Evolutionary conservation across 495 filamentous ascomycete species (phyloP).

Genomic region (Hypoxylon crocopeplum): DNA sequence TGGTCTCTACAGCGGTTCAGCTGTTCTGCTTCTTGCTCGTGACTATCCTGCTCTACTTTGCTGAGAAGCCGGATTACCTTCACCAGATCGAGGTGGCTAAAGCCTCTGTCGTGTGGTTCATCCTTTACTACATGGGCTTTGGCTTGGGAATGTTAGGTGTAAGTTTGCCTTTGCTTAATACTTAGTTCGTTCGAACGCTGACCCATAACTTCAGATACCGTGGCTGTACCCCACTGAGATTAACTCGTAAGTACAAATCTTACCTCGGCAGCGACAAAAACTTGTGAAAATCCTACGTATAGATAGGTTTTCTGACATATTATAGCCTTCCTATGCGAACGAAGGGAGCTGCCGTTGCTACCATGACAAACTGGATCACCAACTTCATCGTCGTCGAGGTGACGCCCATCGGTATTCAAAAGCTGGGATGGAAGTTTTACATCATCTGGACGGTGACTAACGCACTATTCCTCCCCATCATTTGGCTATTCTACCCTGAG

Average conservation of each 20-base stretch:
- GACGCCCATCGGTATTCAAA: slow-evolving; percentile 67
- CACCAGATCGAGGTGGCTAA: slow-evolving; percentile 42
- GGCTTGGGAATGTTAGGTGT: slow-evolving; percentile 62
- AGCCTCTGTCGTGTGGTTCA: slow-evolving; percentile 61
- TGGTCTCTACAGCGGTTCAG: slow-evolving; percentile 62
- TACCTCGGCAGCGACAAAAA: background rate
- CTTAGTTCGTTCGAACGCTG: background rate
- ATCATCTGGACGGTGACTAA: slow-evolving; percentile 70
- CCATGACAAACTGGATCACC: slow-evolving; percentile 68
- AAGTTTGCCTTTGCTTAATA: background rate
- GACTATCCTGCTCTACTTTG: slow-evolving; percentile 58
- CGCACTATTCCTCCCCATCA: slow-evolving; percentile 62
- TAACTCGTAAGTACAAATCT: slow-evolving; percentile 47
- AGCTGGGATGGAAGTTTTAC: slow-evolving; percentile 68
- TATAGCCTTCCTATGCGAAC: slow-evolving; percentile 58
- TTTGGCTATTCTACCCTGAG: slow-evolving; percentile 69
- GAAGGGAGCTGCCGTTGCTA: slow-evolving; percentile 63
- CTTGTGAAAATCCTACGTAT: background rate
- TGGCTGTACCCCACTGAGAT: slow-evolving; percentile 72
- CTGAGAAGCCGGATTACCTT: slow-evolving; percentile 43
- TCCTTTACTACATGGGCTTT: slow-evolving; percentile 58
- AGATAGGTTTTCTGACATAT: background rate
- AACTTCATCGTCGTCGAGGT: slow-evolving; percentile 70
- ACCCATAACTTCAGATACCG: slow-evolving; percentile 42
- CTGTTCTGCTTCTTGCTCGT: slow-evolving; percentile 63